These are phyloP conservation scores for Phaffia rhodozyma DNA, from an alignment of 1,284 basidiomycete genomes.

Conservation along the genomic window DNA sequence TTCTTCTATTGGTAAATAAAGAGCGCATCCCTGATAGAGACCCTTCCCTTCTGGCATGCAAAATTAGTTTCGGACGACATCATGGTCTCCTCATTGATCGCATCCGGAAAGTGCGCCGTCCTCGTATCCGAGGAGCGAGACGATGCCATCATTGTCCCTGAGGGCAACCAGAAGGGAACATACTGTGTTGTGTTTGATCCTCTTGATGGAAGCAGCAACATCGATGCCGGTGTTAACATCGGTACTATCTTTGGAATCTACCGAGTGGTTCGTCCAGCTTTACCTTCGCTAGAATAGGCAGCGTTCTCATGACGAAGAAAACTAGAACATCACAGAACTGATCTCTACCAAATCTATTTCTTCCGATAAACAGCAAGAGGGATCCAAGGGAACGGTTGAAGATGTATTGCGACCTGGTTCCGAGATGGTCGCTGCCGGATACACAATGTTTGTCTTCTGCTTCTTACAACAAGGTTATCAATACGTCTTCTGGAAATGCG, in stretches of 20 bases:
- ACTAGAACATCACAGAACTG: conserved; percentile 10
- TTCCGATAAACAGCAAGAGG: conserved; percentile 45
- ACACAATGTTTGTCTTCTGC: conserved; percentile 60
- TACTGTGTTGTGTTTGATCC: conserved; percentile 96
- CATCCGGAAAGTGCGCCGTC: conserved; percentile 89
- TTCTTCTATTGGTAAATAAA: no score
- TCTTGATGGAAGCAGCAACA: conserved; percentile 95
- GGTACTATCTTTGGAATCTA: conserved; percentile 99
- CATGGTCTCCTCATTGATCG: conserved; percentile 79
- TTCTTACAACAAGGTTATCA: conserved; percentile 11
- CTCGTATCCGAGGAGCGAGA: conserved; percentile 96
- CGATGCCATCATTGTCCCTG: conserved; percentile 79
- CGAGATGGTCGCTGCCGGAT: conserved; percentile 97
- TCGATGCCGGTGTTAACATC: conserved; percentile 99
- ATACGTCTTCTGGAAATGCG: neutral
- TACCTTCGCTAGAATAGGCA: no score
- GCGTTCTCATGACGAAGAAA: neutral
- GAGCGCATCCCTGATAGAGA: no score
- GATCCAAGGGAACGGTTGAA: conserved; percentile 59
- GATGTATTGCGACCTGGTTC: conserved; percentile 89
- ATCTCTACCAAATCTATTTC: neutral
- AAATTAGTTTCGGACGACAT: conserved; percentile 70
- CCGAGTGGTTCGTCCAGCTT: conserved; percentile 48
- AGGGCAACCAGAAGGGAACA: conserved; percentile 41
- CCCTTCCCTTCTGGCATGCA: no score